Evolutionary conservation across 1,284 basidiomycete species (phyloP).

Genomic region (Leccinum fallax): DNA sequence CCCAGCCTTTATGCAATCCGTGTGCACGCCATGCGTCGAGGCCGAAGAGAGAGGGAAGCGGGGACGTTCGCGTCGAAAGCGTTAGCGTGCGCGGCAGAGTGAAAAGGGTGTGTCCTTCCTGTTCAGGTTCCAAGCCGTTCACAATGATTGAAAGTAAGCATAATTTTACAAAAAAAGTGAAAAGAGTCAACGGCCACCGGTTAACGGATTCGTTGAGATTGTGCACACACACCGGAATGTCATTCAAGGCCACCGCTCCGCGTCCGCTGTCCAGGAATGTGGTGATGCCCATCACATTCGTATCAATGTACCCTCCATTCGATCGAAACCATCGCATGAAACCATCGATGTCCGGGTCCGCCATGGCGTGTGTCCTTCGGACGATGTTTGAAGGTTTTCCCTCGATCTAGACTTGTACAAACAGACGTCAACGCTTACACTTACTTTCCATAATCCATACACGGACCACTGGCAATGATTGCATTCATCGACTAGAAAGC

Average conservation of each 20-base stretch:
- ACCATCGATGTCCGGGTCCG: constrained; percentile 24
- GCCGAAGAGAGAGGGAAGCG: constrained; percentile 61
- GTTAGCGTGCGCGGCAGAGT: constrained; percentile 79
- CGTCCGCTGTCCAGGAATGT: constrained; percentile 63
- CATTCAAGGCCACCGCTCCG: constrained; percentile 69
- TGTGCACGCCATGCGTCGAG: constrained; percentile 60
- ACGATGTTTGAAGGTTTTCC: background rate
- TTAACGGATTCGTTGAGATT: background rate
- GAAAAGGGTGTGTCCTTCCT: constrained; percentile 81
- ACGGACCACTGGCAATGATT: background rate
- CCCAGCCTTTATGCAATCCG: constrained; percentile 76
- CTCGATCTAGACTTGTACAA: background rate
- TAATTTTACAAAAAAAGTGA: background rate
- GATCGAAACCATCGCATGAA: constrained; percentile 47
- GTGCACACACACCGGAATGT: constrained; percentile 59
- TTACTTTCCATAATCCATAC: background rate
- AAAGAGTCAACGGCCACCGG: background rate
- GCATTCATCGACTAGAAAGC: no score
- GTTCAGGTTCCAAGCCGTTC: background rate
- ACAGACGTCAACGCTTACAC: background rate
- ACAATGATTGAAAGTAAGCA: background rate
- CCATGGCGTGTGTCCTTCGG: background rate
- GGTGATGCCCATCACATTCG: constrained; percentile 46
- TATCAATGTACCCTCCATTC: constrained; percentile 48
- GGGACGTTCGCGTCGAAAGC: constrained; percentile 79